Percentiles rank a stretch among this genome's conserved stretches.
Evolutionary conservation across 306 rosid species (phyloP).

Genomic region (Datisca glomerata): DNA sequence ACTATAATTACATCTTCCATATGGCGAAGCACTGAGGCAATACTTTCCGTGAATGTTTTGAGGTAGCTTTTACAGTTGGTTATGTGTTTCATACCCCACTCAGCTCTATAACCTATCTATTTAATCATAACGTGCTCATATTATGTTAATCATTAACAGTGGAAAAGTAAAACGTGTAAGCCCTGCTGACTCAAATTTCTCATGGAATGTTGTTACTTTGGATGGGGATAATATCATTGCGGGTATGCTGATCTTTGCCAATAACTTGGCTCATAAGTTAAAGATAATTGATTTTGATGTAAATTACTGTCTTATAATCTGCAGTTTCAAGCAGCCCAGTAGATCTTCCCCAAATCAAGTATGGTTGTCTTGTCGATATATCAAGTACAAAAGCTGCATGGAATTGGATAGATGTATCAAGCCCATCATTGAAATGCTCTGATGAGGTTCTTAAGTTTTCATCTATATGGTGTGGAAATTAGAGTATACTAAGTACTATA

Average conservation of each 20-base stretch:
- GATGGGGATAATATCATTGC: constrained; percentile 80
- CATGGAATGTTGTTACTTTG: constrained; percentile 67
- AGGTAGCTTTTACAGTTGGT: constrained; percentile 29
- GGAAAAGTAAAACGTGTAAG: constrained; percentile 56
- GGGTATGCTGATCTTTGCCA: too few relatives aligned
- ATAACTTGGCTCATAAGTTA: too few relatives aligned
- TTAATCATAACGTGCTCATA: too few relatives aligned
- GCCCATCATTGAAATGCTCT: constrained; percentile 47
- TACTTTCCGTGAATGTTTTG: constrained; percentile 63
- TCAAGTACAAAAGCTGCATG: constrained; percentile 34
- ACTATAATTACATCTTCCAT: constrained; percentile 56
- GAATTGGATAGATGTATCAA: constrained; percentile 67
- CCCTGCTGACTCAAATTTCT: constrained; percentile 54
- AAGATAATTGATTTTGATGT: too few relatives aligned
- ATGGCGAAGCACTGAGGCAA: constrained; percentile 64
- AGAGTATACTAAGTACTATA: too few relatives aligned
- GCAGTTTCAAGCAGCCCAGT: constrained; percentile 88
- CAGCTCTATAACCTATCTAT: background rate
- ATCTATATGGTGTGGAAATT: constrained; percentile 6
- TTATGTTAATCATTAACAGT: constrained; percentile 27
- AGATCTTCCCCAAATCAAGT: constrained; percentile 74
- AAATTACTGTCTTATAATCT: constrained; percentile 10
- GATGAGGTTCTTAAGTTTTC: constrained; percentile 47
- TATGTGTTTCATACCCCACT: constrained; percentile 7
- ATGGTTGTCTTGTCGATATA: constrained; percentile 47